Base-by-base conservation (phyloP, 495 filamentous ascomycete species). In the Hypoxylon cercidicola region DNA sequence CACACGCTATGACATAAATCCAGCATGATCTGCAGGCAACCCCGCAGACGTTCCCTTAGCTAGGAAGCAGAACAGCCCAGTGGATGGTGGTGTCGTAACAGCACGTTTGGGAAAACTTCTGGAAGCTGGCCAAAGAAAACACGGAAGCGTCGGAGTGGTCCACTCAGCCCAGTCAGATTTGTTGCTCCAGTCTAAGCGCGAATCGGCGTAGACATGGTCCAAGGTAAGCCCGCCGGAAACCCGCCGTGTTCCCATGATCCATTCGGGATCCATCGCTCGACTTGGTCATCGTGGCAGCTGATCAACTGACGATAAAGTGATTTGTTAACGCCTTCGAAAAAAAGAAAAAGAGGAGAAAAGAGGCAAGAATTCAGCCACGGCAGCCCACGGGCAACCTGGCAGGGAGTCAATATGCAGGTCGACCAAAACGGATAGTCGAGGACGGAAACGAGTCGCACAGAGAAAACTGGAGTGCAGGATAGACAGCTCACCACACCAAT, bases 401-500 rank as follows among this genome's bases (percentile, higher is more conserved):
- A 62, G 51, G 62, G 58, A 62, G 51, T 51, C 16, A 23, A 47
- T 52, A 28, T 73, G 70, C 70, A 73, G 15, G 57, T 73, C 67
- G 70, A 71, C 62, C 50, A 58, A 73, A 65, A 56, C 25, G 64
- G 70, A 62, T 56, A 60, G 56, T 58, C 57, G 46, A 48, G 67
- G 62, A 55, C 47, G 57, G 60, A 32, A 55, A 60, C 60, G 51
- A 68, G 64, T 68, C 53, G 54, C 64, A 68, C 62, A 55, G 61
- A 35, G 37, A 48, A 71, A 68, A 61, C 56, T 55, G 62, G 55
- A 64, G 64, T 70, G 67, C 66, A 72, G 59, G 63, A 63, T 64
- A 61, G 45, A 62, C 66, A 69, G 61, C 62, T 69, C 66, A 69
- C 49, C 66, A 69, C 66, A 69, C 66, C 66, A 62, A 64, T 58